A percentile compares a stretch with the other conserved stretches of the same genome.
Conservation (phyloP, 202 grass and related monocot species). For the Panicum virgatum region DNA sequence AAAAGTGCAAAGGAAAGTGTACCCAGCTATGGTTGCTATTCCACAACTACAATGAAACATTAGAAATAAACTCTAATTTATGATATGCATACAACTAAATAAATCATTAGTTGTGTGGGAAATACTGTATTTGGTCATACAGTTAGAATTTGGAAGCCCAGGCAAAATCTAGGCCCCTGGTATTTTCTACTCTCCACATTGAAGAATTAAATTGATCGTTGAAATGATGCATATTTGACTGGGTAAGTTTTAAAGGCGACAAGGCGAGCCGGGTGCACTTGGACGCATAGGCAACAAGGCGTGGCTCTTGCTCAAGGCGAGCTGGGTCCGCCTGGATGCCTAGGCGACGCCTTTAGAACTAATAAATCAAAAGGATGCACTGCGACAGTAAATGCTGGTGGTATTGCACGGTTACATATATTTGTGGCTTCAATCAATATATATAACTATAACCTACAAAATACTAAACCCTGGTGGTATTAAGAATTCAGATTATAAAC, state of each 20-base stretch:
- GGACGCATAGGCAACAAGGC: too few species aligned
- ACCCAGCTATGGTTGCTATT: neutral
- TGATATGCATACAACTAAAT: neutral
- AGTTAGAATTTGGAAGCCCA: neutral
- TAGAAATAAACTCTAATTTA: neutral
- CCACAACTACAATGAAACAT: neutral
- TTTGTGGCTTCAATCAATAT: constrained; percentile 22
- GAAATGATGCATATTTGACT: neutral
- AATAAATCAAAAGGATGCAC: neutral
- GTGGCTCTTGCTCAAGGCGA: too few species aligned
- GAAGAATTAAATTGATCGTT: neutral
- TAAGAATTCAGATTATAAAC: neutral
- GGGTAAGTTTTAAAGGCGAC: too few species aligned
- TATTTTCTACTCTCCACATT: neutral
- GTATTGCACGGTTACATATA: neutral
- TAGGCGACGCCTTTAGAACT: too few species aligned
- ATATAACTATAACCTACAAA: constrained; percentile 10
- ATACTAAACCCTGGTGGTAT: neutral
- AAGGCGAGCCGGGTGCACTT: too few species aligned
- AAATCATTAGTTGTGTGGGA: constrained; percentile 9
- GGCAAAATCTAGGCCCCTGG: neutral
- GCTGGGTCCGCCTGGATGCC: too few species aligned
- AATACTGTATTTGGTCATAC: neutral
- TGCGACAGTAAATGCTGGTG: too few species aligned
- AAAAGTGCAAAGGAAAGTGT: neutral